Percentiles rank a stretch among this genome's conserved stretches.
These are phyloP conservation scores for Polygonum aviculare DNA, from an alignment of 148 eudicot genomes.

Conservation along the genomic window DNA sequence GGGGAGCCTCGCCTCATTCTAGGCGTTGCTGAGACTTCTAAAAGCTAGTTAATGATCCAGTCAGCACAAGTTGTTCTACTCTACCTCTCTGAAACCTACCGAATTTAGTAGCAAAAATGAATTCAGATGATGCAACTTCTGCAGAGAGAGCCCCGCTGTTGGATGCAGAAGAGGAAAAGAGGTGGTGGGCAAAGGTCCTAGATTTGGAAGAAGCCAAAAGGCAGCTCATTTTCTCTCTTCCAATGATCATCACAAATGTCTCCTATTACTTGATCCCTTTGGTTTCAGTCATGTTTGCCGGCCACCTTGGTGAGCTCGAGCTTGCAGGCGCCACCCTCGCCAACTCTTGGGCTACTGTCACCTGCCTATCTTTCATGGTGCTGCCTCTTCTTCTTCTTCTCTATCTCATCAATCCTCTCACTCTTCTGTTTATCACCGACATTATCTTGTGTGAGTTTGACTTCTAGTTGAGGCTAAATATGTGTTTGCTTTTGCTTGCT, in stretches of 20 bases:
- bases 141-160: background rate
- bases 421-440: background rate
- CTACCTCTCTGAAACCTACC: background rate
- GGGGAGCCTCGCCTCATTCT: no score
- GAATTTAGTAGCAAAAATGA: background rate
- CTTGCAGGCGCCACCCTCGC: constrained; percentile 79
- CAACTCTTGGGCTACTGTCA: constrained; percentile 77
- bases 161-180: background rate
- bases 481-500: background rate
- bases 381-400: constrained; percentile 17
- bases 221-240: constrained; percentile 50
- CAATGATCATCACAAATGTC: constrained; percentile 63
- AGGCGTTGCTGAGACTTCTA: no score
- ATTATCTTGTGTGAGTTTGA: background rate
- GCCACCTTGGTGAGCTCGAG: constrained; percentile 75
- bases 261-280: constrained; percentile 54
- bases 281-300: constrained; percentile 83
- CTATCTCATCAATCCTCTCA: background rate
- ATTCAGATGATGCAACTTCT: background rate
- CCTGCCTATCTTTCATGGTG: constrained; percentile 86
- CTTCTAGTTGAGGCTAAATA: no score
- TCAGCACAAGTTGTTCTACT: background rate
- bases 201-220: constrained; percentile 52
- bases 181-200: constrained; percentile 29
- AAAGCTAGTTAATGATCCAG: no score